Conservation (phyloP, 495 filamentous ascomycete species). For the Lentithecium fluviatile region DNA sequence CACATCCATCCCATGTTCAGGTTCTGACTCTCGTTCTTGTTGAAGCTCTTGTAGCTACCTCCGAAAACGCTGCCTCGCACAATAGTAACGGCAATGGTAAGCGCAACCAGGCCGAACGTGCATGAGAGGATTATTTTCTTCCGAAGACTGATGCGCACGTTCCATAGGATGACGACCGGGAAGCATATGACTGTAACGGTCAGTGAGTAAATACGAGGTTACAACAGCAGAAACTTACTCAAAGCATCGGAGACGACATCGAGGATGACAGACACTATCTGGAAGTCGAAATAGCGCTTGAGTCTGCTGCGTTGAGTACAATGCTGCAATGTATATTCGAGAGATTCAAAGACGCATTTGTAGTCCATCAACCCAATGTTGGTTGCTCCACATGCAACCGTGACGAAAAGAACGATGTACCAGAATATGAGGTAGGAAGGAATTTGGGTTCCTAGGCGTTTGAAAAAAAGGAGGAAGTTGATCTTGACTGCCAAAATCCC, state of each 20-base stretch:
- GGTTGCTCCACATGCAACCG: background rate
- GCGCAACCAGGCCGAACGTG: conserved; percentile 5
- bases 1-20: conserved; percentile 5
- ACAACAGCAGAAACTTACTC: background rate
- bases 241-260: conserved; percentile 2
- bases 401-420: conserved; percentile 6
- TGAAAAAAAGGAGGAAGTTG: conserved; percentile 16
- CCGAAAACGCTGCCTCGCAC: conserved; percentile 9
- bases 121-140: conserved; percentile 8
- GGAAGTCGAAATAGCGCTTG: conserved; percentile 3
- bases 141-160: background rate
- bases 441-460: conserved; percentile 5
- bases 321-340: background rate
- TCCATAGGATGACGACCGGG: conserved; percentile 8
- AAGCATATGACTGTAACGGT: conserved; percentile 4
- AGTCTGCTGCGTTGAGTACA: background rate
- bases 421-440: conserved; percentile 1
- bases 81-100: conserved; percentile 14
- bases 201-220: no score
- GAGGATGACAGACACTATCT: conserved; percentile 4
- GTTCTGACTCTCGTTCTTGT: background rate
- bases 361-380: conserved; percentile 9
- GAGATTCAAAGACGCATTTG: background rate
- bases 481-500: conserved; percentile 6
- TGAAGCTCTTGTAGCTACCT: background rate